A percentile compares a stretch with the other conserved stretches of the same genome.
Conservation (phyloP, 2,329 filamentous ascomycete species). For the Cytospora mali region DNA sequence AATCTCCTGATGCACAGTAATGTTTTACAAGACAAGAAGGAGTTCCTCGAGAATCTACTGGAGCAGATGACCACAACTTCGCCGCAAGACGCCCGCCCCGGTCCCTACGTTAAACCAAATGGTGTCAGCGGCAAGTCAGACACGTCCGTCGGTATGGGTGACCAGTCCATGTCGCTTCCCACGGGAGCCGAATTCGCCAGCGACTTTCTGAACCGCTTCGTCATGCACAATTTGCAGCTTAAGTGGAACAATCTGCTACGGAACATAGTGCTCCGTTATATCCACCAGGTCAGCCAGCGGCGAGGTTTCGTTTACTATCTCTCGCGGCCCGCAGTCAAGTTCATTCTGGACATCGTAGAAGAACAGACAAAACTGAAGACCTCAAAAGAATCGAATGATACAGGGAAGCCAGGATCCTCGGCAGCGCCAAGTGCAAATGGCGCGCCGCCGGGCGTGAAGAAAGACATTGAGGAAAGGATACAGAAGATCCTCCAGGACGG, state of each 20-base stretch:
- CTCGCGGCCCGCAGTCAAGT: constrained; percentile 92
- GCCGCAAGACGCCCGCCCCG: constrained; percentile 32
- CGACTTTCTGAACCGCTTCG: constrained; percentile 97
- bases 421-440: constrained; percentile 33
- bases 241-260: constrained; percentile 98
- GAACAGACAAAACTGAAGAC: constrained; percentile 79
- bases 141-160: constrained; percentile 53
- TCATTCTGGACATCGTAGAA: constrained; percentile 95
- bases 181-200: constrained; percentile 81
- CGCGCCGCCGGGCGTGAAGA: constrained; percentile 43
- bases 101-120: not conserved
- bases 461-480: constrained; percentile 79
- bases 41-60: constrained; percentile 62
- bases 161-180: constrained; percentile 65
- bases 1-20: constrained; percentile 57
- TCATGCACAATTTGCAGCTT: constrained; percentile 94
- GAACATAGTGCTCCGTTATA: constrained; percentile 96
- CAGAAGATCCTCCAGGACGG: constrained; percentile 83
- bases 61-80: constrained; percentile 48
- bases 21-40: constrained; percentile 60
- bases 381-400: constrained; percentile 34
- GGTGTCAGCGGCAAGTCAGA: constrained; percentile 38
- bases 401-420: constrained; percentile 13
- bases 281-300: constrained; percentile 94
- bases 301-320: constrained; percentile 98